These are phyloP conservation scores for Ganoderma sinense DNA, from an alignment of 1,284 basidiomycete genomes.

Conservation along the genomic window DNA sequence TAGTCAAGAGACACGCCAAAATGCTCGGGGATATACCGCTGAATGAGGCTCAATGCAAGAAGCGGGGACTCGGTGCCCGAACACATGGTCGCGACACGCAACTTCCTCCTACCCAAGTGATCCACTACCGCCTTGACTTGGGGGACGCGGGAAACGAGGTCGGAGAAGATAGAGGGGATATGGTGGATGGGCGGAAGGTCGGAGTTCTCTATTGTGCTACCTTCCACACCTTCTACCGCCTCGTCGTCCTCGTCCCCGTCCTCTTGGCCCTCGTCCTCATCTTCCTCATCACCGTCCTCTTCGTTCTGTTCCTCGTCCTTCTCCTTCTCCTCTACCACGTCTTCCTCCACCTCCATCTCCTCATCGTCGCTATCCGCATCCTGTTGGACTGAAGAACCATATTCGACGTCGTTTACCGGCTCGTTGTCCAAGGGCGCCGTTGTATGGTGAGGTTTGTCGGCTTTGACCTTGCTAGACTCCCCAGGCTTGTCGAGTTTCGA, in stretches of 20 bases:
- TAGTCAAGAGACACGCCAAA: slow-evolving; percentile 73
- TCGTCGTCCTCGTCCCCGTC: slow-evolving; percentile 16
- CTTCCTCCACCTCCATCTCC: slow-evolving; percentile 11
- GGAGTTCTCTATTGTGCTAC: slow-evolving; percentile 55
- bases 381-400: slow-evolving; percentile 22
- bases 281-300: no score
- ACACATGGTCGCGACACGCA: slow-evolving; percentile 97
- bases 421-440: slow-evolving; percentile 15
- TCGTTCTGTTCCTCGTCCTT: no score
- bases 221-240: slow-evolving; percentile 38
- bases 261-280: no score
- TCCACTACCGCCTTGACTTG: slow-evolving; percentile 75
- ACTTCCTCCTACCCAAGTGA: slow-evolving; percentile 79
- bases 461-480: slow-evolving; percentile 31
- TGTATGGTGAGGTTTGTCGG: slow-evolving; percentile 36
- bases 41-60: slow-evolving; percentile 89
- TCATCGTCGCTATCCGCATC: slow-evolving; percentile 10
- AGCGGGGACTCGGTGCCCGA: slow-evolving; percentile 96
- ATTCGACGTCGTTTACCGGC: slow-evolving; percentile 10
- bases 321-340: no score
- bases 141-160: slow-evolving; percentile 78
- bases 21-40: slow-evolving; percentile 74
- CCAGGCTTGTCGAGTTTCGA: slow-evolving; percentile 34
- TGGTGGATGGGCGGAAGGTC: slow-evolving; percentile 84
- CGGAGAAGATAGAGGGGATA: slow-evolving; percentile 86